phyloP scores from a whole-genome alignment of 1,139 yeast genomes.

The Insectozyma bohioensis region DNA sequence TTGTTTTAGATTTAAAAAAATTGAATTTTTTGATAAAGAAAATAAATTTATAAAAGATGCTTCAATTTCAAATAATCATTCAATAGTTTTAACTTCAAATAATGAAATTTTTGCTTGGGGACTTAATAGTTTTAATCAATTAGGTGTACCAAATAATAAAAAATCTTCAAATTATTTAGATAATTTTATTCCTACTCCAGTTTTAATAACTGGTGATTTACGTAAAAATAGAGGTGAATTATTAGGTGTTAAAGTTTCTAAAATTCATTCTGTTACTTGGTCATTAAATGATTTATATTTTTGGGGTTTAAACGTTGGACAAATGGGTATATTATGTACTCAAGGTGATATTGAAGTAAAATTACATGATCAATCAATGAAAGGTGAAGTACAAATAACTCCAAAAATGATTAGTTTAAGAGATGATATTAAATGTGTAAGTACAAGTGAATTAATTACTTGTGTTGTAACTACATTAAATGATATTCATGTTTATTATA shows the following conservation, averaged over 20 bases:
- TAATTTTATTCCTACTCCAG: slow-evolving; percentile 47
- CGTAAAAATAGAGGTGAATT: slow-evolving; percentile 22
- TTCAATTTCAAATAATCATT: slow-evolving; percentile 66
- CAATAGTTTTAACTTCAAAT: slow-evolving; percentile 49
- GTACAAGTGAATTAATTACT: slow-evolving; percentile 72
- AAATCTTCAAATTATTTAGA: slow-evolving; percentile 28
- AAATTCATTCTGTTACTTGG: slow-evolving; percentile 68
- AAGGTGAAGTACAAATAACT: slow-evolving; percentile 33
- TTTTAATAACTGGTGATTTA: slow-evolving; percentile 50
- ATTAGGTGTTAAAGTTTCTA: slow-evolving; percentile 65
- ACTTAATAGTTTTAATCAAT: slow-evolving; percentile 60
- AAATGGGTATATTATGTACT: slow-evolving; percentile 59
- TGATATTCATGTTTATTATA: slow-evolving; percentile 63
- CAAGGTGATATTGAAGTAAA: slow-evolving; percentile 26
- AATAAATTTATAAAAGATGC: slow-evolving; percentile 36
- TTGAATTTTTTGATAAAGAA: slow-evolving; percentile 24
- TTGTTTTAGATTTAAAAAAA: slow-evolving; percentile 36
- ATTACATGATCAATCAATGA: slow-evolving; percentile 26
- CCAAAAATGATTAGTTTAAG: slow-evolving; percentile 50
- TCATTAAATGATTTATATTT: slow-evolving; percentile 51
- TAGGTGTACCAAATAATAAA: slow-evolving; percentile 51
- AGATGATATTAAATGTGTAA: slow-evolving; percentile 55
- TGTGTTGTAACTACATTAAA: slow-evolving; percentile 59
- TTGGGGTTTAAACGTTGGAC: slow-evolving; percentile 90
- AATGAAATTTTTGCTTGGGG: slow-evolving; percentile 80